These are phyloP conservation scores for Acanthochlamys bracteata DNA, from an alignment of 106 monocot species.

Conservation along the genomic window DNA sequence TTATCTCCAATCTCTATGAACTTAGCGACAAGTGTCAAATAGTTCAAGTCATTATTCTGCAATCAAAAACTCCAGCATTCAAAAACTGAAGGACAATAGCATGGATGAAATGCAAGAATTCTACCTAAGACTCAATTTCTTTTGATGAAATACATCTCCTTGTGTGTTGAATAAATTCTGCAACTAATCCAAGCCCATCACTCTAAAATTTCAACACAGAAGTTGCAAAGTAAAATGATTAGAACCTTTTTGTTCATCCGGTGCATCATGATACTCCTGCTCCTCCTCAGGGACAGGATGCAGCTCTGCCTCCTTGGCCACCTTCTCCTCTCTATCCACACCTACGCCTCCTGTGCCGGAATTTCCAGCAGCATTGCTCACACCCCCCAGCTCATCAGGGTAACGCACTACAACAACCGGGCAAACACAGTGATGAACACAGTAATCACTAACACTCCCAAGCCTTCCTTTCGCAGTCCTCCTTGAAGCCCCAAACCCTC, in stretches of 20 bases:
- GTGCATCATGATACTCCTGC: conserved; percentile 35
- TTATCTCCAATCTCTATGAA: too few species aligned
- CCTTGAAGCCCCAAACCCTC: conserved; percentile 55
- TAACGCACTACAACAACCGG: conserved; percentile 69
- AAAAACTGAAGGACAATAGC: too few species aligned
- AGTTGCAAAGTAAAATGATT: too few species aligned
- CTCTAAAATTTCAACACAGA: too few species aligned
- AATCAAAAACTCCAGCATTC: too few species aligned
- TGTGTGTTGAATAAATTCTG: too few species aligned
- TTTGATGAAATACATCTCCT: too few species aligned
- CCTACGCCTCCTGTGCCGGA: not conserved
- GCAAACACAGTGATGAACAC: conserved; percentile 68
- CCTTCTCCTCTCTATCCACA: not conserved
- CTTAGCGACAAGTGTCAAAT: too few species aligned
- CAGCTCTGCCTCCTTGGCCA: conserved; percentile 18
- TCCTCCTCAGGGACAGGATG: conserved; percentile 44
- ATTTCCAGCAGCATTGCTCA: conserved; percentile 2
- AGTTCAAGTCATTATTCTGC: too few species aligned
- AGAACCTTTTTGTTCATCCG: conserved; percentile 49
- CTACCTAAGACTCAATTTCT: too few species aligned
- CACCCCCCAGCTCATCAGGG: conserved; percentile 30
- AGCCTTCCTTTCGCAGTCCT: conserved; percentile 46
- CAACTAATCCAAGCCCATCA: too few species aligned
- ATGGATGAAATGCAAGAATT: too few species aligned
- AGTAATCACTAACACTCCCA: conserved; percentile 72